Evolutionary conservation across 31 red algal genomes (phyloP), one percentile per base, ranked within the genome.

Genomic region (Porphyra umbilicalis): DNA sequence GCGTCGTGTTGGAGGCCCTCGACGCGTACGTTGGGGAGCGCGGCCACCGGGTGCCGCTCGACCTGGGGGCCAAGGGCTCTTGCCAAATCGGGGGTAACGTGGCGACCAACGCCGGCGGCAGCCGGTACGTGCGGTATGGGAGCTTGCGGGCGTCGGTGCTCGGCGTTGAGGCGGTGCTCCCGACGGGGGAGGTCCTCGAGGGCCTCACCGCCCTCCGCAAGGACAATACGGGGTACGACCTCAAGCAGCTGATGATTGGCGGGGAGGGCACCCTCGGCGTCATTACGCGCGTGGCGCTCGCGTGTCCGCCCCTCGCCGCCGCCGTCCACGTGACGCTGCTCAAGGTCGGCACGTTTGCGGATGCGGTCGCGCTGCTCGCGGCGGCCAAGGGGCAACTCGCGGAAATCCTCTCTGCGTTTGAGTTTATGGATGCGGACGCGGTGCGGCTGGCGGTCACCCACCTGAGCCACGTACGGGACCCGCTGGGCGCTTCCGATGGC

Each of bases 11-110:
- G 15, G 86, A 94, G 68, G 42, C 90, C 0, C 75, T 96, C 0
- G 88, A 94, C 38, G 80, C 84, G 16, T 92, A 83, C 68, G 89
- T 89, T 10, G 85, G 80, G 6, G 88, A 80, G 46, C 83, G 36
- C 16, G 94, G 94, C 36, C 94, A 90, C 84, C 79, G 87, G 18
- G 83, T 99, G 36, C 94, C 97, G 31, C 83, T 96, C 38, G 94
- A 96, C 83, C 80, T 96, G 16, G 97, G 94, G 9, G 94, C 94
- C 31, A 96, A 96, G 67, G 97, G 94, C 67, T 84, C 79, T 35
- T 94, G 92, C 82, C 94, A 96, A 83, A 96, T 99, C 35, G 97
- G 97, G 10, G 97, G 97, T 33, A 95, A 94, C 79, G 87, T 99
- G 35, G 85, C 94, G 13, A 99, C 97, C n/a, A 94, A 99, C 77